Evolutionary conservation across 306 rosid genomes (phyloP).

Genomic region (Quercus agrifolia): DNA sequence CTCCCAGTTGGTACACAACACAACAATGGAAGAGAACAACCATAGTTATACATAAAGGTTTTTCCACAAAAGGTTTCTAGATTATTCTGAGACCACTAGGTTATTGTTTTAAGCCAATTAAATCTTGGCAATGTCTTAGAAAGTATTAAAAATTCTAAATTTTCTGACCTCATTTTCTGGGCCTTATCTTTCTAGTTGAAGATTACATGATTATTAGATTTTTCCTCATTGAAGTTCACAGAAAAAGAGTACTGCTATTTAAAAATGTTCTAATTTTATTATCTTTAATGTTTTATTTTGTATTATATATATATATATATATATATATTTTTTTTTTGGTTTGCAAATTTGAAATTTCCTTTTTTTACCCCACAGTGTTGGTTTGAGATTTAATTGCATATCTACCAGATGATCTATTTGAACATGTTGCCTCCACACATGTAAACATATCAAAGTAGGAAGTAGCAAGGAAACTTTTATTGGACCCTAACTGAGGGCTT

Average conservation of each 20-base stretch:
- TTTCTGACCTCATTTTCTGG: not conserved
- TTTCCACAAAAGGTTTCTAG: not conserved
- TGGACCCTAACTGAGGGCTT: slow-evolving; percentile 79
- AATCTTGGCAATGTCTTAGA: not conserved
- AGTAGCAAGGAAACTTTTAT: slow-evolving; percentile 80
- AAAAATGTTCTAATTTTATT: not conserved
- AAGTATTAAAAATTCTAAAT: not conserved
- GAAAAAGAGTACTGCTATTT: not conserved
- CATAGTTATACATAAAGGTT: too few species aligned
- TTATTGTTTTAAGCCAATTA: not conserved
- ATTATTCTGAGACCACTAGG: not conserved
- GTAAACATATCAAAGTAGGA: slow-evolving; percentile 81
- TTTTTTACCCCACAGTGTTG: slow-evolving; percentile 1
- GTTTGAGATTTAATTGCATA: not conserved
- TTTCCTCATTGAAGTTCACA: not conserved
- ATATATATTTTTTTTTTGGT: not conserved
- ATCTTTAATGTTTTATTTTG: not conserved
- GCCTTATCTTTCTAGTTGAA: not conserved
- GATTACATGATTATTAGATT: not conserved
- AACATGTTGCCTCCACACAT: slow-evolving; percentile 85
- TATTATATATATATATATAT: not conserved
- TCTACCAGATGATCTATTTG: slow-evolving; percentile 84
- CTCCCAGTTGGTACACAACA: too few species aligned
- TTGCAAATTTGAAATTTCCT: not conserved
- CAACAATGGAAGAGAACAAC: too few species aligned